These are phyloP conservation scores for Sarocladium brachiariae DNA, from an alignment of 2,329 filamentous ascomycete species.

Conservation along the genomic window DNA sequence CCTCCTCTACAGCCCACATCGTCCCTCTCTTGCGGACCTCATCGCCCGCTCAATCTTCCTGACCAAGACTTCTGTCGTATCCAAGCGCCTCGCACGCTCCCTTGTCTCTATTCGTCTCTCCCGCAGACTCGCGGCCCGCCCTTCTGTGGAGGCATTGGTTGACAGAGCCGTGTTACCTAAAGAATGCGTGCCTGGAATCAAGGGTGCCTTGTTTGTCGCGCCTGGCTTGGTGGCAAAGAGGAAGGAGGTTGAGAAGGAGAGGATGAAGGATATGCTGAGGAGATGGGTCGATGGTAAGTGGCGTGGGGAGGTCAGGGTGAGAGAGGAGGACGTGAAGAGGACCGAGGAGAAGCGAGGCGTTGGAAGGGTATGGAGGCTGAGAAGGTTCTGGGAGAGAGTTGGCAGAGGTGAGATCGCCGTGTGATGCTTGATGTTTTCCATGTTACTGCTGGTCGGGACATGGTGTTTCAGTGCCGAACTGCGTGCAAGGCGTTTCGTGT, in stretches of 20 bases:
- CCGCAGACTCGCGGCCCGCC: slow-evolving; percentile 52
- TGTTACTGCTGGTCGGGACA: neutral
- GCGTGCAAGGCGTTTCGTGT: too few relatives aligned
- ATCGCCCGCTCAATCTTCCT: slow-evolving; percentile 60
- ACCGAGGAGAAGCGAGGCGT: slow-evolving; percentile 46
- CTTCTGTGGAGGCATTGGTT: slow-evolving; percentile 53
- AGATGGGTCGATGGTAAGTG: slow-evolving; percentile 58
- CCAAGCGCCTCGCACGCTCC: slow-evolving; percentile 54
- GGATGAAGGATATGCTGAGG: slow-evolving; percentile 58
- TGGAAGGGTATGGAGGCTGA: slow-evolving; percentile 54
- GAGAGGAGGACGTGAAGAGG: slow-evolving; percentile 38
- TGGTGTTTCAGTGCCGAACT: too few relatives aligned
- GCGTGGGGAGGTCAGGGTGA: slow-evolving; percentile 43
- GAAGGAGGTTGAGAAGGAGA: slow-evolving; percentile 58
- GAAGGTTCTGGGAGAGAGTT: slow-evolving; percentile 60
- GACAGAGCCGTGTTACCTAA: slow-evolving; percentile 57
- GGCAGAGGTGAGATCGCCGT: neutral
- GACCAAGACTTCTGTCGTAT: slow-evolving; percentile 58
- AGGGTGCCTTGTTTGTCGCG: slow-evolving; percentile 36
- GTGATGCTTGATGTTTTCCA: neutral
- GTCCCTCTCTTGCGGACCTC: slow-evolving; percentile 55
- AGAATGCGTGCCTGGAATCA: slow-evolving; percentile 50
- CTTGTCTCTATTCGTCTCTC: slow-evolving; percentile 60
- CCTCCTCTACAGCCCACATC: slow-evolving; percentile 48
- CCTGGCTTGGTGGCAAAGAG: slow-evolving; percentile 57